These are phyloP conservation scores for Syzygium syzygioides DNA, from an alignment of 441 rosid species.

Conservation along the genomic window DNA sequence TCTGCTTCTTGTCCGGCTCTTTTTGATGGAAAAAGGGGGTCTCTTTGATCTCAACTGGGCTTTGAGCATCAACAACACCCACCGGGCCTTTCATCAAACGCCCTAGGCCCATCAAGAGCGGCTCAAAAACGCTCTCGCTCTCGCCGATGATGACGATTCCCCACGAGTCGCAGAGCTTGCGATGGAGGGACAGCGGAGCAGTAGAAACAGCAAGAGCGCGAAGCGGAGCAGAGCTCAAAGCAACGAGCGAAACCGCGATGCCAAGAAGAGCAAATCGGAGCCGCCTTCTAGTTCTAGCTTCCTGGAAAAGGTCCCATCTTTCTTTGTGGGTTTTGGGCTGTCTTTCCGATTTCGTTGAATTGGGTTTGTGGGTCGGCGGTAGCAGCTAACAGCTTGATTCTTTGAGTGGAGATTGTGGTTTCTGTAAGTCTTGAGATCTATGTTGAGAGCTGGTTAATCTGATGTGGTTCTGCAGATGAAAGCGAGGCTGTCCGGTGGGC, in stretches of 20 bases:
- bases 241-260: slow-evolving; percentile 1
- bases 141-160: background rate
- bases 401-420: background rate
- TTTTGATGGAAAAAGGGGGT: too few relatives aligned
- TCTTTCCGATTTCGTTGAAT: background rate
- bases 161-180: background rate
- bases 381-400: background rate
- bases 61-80: background rate
- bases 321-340: background rate
- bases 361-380: background rate
- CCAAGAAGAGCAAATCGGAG: slow-evolving; percentile 26
- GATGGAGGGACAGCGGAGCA: slow-evolving; percentile 28
- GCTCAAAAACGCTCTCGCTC: background rate
- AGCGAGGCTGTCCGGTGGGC: slow-evolving; percentile 73
- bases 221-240: slow-evolving; percentile 18
- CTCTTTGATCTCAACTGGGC: background rate
- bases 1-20: background rate
- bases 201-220: slow-evolving; percentile 48
- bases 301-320: slow-evolving; percentile 50
- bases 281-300: slow-evolving; percentile 46
- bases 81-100: background rate
- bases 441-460: background rate
- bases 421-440: background rate
- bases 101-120: background rate
- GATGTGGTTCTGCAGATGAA: slow-evolving; percentile 46